Base-by-base conservation (phyloP, 2,329 filamentous ascomycete species). In the Claviceps africana region DNA sequence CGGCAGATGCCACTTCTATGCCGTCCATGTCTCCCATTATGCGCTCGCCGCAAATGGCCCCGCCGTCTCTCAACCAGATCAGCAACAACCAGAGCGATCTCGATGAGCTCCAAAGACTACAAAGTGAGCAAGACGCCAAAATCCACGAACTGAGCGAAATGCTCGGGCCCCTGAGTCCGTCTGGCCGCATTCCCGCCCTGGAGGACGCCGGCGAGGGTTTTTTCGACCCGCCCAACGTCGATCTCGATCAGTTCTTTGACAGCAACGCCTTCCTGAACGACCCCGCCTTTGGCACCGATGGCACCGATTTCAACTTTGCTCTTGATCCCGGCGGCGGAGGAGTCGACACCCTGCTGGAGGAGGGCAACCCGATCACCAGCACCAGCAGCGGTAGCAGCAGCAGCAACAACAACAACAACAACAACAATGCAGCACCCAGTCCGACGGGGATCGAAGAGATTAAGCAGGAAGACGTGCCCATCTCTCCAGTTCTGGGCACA, bases 141-240 rank as follows among this genome's bases (percentile, higher is more conserved):
- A 85, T 96, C 1, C 80, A 86, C 55, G 81, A 86, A 53, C 73
- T 96, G 10, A 82, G 82, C 50, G 82, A 80, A 52, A 71, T 88
- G 17, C 75, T 96, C 8, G 83, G 86, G 7, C 89, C 89, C 0
- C 74, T 95, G 13, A 90, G 84, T 60, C 89, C 89, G 0, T 86
- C 81, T 0, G 88, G 88, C 4, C 77, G 79, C 17, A 86, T 95
- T 37, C 86, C 88, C 1, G 86, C 86, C 4, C 66, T 93, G 1
- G 72, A 71, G 28, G 73, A 76, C 2, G 63, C 59, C 17, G 53
- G 57, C 21, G 65, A 63, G 19, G 62, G 61, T 35, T 64, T 65
- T 56, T 68, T 70, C 60, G 61, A 70, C 53, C 54, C 62, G 37
- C 57, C 63, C 11, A 66, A 67, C 37, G 62, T 74, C 15, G 76